Evolutionary conservation across 257 asterid species (phyloP).

Genomic region (Scutellaria minor): DNA sequence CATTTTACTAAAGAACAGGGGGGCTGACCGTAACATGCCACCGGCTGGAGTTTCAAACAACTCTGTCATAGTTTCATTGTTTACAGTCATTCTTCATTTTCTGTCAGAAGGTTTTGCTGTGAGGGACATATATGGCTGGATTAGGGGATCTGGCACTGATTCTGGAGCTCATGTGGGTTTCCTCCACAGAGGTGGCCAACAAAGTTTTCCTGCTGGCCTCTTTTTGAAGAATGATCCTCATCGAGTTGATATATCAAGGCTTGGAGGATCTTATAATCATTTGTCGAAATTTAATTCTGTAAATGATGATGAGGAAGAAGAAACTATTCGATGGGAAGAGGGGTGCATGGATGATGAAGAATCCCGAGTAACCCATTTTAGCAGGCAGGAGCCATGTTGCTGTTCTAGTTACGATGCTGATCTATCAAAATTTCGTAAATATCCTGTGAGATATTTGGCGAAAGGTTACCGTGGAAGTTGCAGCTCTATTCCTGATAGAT

Average conservation of each 20-base stretch:
- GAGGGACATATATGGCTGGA: slow-evolving; percentile 73
- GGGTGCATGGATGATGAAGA: slow-evolving; percentile 88
- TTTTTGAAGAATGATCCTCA: slow-evolving; percentile 85
- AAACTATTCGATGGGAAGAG: slow-evolving; percentile 91
- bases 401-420: slow-evolving; percentile 73
- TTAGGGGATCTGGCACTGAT: slow-evolving; percentile 60
- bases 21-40: slow-evolving; percentile 87
- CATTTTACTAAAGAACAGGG: slow-evolving; percentile 87
- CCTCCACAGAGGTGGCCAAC: slow-evolving; percentile 93
- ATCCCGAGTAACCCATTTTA: slow-evolving; percentile 69
- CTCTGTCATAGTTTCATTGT: slow-evolving; percentile 87
- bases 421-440: slow-evolving; percentile 58
- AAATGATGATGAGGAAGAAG: slow-evolving; percentile 59
- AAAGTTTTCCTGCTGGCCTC: slow-evolving; percentile 74
- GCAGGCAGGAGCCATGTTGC: slow-evolving; percentile 87
- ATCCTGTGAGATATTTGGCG: slow-evolving; percentile 50
- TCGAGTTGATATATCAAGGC: slow-evolving; percentile 82
- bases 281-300: slow-evolving; percentile 64
- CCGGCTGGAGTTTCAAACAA: slow-evolving; percentile 96
- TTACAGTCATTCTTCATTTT: slow-evolving; percentile 82
- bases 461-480: slow-evolving; percentile 78
- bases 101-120: slow-evolving; percentile 79
- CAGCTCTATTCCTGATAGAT: slow-evolving; percentile 75
- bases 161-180: slow-evolving; percentile 77
- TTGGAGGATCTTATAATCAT: slow-evolving; percentile 90